Evolutionary conservation across 176 grass and related monocot genomes (phyloP).

Genomic region (maize (Zea mays)): Zm-B73-REFERENCE-NAM-5.0 NC_050102.1:146639001-146639500

Average conservation of each 20-base stretch:
- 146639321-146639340: too few species aligned
- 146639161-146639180: neutral
- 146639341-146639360: neutral
- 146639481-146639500: neutral
- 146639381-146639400: neutral
- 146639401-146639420: neutral
- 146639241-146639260: neutral
- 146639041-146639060: conserved; percentile 1
- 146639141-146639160: neutral
- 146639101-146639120: conserved; percentile 9
- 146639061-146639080: conserved; percentile 21
- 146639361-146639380: neutral
- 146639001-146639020: conserved; percentile 31
- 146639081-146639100: conserved; percentile 35
- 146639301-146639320: neutral
- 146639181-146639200: neutral
- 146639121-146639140: conserved; percentile 7
- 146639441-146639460: neutral
- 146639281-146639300: neutral
- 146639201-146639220: neutral
- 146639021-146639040: conserved; percentile 21
- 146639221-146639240: neutral
- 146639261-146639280: neutral
- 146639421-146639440: neutral
- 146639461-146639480: neutral